phyloP scores from a whole-genome alignment of 2,329 filamentous ascomycete genomes.

The Cercospora brassicicola region DNA sequence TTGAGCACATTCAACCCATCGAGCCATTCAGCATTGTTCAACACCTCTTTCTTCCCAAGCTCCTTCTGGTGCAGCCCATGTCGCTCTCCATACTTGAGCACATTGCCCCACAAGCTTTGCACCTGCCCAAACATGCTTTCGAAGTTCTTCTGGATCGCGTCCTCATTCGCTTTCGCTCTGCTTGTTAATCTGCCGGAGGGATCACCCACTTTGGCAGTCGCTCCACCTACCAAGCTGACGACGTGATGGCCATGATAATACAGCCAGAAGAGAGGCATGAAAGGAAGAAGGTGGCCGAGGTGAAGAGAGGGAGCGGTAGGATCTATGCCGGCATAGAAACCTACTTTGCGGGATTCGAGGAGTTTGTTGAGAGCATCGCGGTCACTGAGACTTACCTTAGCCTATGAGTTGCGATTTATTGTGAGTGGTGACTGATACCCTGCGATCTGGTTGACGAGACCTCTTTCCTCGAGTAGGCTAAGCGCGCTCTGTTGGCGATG shows the following conservation, averaged over 20 bases:
- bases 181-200: slow-evolving; percentile 68
- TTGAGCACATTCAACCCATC: slow-evolving; percentile 70
- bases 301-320: slow-evolving; percentile 78
- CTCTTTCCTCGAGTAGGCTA: slow-evolving; percentile 68
- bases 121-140: slow-evolving; percentile 69
- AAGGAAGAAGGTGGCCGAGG: slow-evolving; percentile 74
- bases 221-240: slow-evolving; percentile 61
- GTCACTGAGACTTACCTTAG: slow-evolving; percentile 35
- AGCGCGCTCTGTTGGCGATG: slow-evolving; percentile 42
- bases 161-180: slow-evolving; percentile 55
- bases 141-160: slow-evolving; percentile 63
- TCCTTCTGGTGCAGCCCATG: slow-evolving; percentile 64
- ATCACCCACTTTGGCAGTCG: slow-evolving; percentile 76
- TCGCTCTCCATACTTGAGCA: slow-evolving; percentile 63
- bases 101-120: slow-evolving; percentile 71
- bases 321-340: slow-evolving; percentile 78
- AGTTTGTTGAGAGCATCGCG: slow-evolving; percentile 61
- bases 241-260: slow-evolving; percentile 72
- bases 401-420: slow-evolving; percentile 15
- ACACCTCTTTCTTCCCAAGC: slow-evolving; percentile 65
- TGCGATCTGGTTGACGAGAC: slow-evolving; percentile 71
- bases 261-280: slow-evolving; percentile 84
- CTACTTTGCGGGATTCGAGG: slow-evolving; percentile 65
- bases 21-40: slow-evolving; percentile 86
- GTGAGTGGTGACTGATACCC: slow-evolving; percentile 53